Percentiles rank a stretch among this genome's conserved stretches.
Evolutionary conservation across 495 filamentous ascomycete genomes (phyloP).

Genomic region (Xylona heveae): DNA sequence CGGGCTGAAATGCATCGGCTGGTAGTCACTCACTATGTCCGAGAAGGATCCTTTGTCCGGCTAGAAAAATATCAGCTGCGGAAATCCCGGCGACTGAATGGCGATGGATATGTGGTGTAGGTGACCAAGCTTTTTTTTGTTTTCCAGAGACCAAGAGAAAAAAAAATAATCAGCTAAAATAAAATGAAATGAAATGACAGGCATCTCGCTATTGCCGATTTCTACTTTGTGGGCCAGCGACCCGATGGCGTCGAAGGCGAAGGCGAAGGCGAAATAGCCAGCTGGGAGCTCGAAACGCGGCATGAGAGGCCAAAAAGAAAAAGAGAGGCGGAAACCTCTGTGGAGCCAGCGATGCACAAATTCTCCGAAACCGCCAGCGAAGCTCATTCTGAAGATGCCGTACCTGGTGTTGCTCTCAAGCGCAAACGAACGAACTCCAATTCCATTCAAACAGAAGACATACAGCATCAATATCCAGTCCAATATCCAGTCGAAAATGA

Average conservation of each 20-base stretch:
- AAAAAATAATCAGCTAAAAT: too few species aligned
- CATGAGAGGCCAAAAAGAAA: too few species aligned
- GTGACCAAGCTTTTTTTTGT: neutral
- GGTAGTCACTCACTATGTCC: slow-evolving; percentile 2
- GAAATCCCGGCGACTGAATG: slow-evolving; percentile 1
- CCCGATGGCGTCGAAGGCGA: too few species aligned
- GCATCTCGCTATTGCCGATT: slow-evolving; percentile 2
- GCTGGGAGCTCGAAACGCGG: too few species aligned
- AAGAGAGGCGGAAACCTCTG: too few species aligned
- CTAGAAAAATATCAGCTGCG: slow-evolving; percentile 4
- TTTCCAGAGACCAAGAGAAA: neutral
- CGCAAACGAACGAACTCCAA: neutral
- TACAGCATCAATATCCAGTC: neutral
- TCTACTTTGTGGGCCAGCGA: slow-evolving; percentile 2
- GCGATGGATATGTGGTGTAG: slow-evolving; percentile 1
- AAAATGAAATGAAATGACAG: too few species aligned
- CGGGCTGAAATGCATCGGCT: slow-evolving; percentile 5
- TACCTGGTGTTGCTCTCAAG: too few species aligned
- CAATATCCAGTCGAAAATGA: too few species aligned
- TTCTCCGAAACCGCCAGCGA: too few species aligned
- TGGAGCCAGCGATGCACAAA: too few species aligned
- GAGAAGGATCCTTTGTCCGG: slow-evolving; percentile 3
- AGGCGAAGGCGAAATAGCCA: too few species aligned
- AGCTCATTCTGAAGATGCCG: too few species aligned
- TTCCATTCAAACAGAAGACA: neutral